Base-by-base conservation (phyloP, 2,329 filamentous ascomycete species). In the Atkinsonella texensis region DNA sequence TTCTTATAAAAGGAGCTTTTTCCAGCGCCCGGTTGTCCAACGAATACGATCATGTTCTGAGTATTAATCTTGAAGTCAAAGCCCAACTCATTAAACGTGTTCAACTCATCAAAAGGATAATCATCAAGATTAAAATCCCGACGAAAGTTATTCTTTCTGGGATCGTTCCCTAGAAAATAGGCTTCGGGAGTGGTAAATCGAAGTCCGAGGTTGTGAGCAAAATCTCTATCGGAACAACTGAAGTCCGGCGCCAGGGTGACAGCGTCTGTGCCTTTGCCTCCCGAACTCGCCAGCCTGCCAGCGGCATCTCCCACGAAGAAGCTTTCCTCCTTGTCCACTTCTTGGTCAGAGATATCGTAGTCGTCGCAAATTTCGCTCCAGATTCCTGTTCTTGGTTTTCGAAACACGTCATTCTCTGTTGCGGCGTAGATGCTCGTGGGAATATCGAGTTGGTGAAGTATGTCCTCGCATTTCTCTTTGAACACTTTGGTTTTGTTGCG, bases 1-100 rank as follows among this genome's bases (percentile, higher is more conserved):
- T 77, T 82, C 81, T 84, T 88, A 69, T 85, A 96, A 62, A 93
- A 95, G 0, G 89, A 91, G 40, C 88, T 95, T 68, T 98, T 97
- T 17, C 93, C 93, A 2, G 89, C 82, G 1, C 87, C 90, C 0
- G 93, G 93, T 46, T 87, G 88, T 1, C 93, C 93, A 62, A 87
- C 91, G 64, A 95, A 88, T 8, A 97, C 68, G 23, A 97, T 79
- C 13, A 97, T 72, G 51, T 96, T 90, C 56, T 81, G 67, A 6
- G 77, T 65, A 60, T 84, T 80, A 49, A 74, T 77, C 68, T 83
- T 88, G 56, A 77, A 76, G 1, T 81, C 10, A 0, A 79, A 41
- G 9, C 59, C 62, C 1, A 57, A 47, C 17, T 54, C 46, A 57
- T 60, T 43, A 56, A 60, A 54, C 33, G 50, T n/a, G 3, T 18